These are phyloP conservation scores for Leccinum fuscescens DNA, from an alignment of 1,284 basidiomycete species.

Conservation along the genomic window DNA sequence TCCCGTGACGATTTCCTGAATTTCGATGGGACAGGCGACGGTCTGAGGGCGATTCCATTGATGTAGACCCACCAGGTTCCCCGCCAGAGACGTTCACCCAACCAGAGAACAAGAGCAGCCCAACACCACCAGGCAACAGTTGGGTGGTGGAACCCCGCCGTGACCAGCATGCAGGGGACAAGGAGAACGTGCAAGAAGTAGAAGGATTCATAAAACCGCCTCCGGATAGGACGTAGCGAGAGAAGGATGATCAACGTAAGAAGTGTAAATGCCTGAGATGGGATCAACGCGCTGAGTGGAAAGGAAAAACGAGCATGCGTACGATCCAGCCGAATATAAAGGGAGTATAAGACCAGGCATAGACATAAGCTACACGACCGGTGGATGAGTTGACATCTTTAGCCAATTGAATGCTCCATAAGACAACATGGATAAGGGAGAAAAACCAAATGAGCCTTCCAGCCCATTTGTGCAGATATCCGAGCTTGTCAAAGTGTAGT, in stretches of 20 bases:
- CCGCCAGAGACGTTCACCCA: constrained; percentile 62
- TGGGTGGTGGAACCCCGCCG: constrained; percentile 69
- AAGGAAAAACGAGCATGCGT: constrained; percentile 30
- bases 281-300: constrained; percentile 14
- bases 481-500: constrained; percentile 76
- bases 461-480: constrained; percentile 69
- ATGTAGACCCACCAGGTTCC: constrained; percentile 59
- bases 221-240: constrained; percentile 65
- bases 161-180: constrained; percentile 59
- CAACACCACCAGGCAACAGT: constrained; percentile 71
- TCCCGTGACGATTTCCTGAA: constrained; percentile 5
- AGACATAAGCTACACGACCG: constrained; percentile 55
- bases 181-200: constrained; percentile 71
- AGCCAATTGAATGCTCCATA: constrained; percentile 73
- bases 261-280: constrained; percentile 61
- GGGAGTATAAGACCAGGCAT: constrained; percentile 65
- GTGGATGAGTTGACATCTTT: constrained; percentile 50
- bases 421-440: constrained; percentile 63
- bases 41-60: constrained; percentile 42
- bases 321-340: constrained; percentile 78
- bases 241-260: constrained; percentile 68
- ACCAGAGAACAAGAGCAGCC: constrained; percentile 64
- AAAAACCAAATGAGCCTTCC: constrained; percentile 76
- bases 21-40: neutral
- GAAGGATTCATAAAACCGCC: constrained; percentile 73